Conservation (phyloP, 176 grass and related monocot genomes). For the Oryza punctata region DNA sequence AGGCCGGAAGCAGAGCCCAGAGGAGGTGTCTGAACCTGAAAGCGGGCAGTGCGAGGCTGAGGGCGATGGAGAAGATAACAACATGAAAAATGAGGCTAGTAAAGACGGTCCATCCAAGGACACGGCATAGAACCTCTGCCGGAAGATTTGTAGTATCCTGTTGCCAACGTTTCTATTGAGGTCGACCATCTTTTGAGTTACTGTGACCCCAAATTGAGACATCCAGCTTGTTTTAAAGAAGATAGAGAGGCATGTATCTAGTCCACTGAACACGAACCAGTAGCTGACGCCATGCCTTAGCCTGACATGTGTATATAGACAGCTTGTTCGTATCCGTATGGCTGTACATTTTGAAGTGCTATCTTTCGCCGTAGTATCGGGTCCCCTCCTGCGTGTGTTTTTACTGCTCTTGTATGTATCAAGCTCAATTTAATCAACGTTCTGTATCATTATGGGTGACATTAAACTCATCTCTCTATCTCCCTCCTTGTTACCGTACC, state of each 20-base stretch:
- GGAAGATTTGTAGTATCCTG: conserved; percentile 11
- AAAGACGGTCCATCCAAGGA: conserved; percentile 21
- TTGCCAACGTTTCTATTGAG: not conserved
- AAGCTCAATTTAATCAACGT: not conserved
- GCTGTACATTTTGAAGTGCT: not conserved
- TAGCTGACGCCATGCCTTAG: not conserved
- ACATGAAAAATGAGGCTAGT: conserved; percentile 33
- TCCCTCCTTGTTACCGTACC: not conserved
- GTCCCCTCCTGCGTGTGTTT: not conserved
- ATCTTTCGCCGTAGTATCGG: not conserved
- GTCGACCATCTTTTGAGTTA: not conserved
- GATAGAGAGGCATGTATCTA: not conserved
- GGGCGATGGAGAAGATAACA: conserved; percentile 49
- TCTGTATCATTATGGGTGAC: not conserved
- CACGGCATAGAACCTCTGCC: not conserved
- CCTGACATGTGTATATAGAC: conserved; percentile 19
- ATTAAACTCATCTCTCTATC: not conserved
- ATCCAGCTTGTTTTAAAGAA: not conserved
- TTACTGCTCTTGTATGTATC: not conserved
- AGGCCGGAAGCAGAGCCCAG: conserved; percentile 72
- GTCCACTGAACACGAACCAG: not conserved
- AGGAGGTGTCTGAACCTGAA: conserved; percentile 69
- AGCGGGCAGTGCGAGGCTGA: conserved; percentile 70
- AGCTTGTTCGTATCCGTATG: not conserved
- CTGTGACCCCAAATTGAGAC: not conserved